Conservation (phyloP, 495 filamentous ascomycete genomes). For the Penicillium turbatum region DNA sequence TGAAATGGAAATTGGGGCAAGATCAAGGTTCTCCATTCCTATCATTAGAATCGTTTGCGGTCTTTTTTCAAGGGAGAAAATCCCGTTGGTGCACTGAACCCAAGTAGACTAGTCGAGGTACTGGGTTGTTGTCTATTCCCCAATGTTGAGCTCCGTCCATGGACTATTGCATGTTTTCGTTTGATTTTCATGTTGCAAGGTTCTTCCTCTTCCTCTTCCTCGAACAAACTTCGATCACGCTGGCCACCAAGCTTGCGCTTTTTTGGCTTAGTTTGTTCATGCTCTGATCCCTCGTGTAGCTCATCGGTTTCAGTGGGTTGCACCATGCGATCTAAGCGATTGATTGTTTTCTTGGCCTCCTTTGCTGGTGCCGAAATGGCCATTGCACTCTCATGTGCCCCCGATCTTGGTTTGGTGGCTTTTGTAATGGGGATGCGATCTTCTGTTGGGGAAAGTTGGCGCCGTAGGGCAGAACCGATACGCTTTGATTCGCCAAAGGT, state of each 20-base stretch:
- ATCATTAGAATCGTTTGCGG: constrained; percentile 43
- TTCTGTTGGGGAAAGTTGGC: constrained; percentile 1
- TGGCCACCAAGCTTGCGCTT: constrained; percentile 68
- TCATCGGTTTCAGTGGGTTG: constrained; percentile 5
- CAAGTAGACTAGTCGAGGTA: constrained; percentile 12
- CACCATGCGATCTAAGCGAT: constrained; percentile 1
- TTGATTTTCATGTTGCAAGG: constrained; percentile 27
- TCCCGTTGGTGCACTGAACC: constrained; percentile 37
- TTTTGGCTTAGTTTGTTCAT: constrained; percentile 58
- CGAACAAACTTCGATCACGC: constrained; percentile 64
- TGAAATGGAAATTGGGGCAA: too few relatives aligned
- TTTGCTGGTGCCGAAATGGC: not conserved
- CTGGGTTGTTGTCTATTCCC: constrained; percentile 19
- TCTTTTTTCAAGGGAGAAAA: constrained; percentile 86
- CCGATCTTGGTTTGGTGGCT: constrained; percentile 1
- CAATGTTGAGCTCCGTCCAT: constrained; percentile 16
- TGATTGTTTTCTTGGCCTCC: constrained; percentile 7
- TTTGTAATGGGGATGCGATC: constrained; percentile 2
- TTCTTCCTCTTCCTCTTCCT: constrained; percentile 62
- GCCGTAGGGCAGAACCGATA: constrained; percentile 6
- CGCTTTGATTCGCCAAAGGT: not conserved
- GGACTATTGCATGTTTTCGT: constrained; percentile 27
- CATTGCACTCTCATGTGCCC: constrained; percentile 2
- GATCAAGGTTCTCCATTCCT: not conserved
- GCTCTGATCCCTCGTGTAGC: constrained; percentile 13